phyloP scores from a whole-genome alignment of 2,329 filamentous ascomycete species.

The Didymella keratinophila region DNA sequence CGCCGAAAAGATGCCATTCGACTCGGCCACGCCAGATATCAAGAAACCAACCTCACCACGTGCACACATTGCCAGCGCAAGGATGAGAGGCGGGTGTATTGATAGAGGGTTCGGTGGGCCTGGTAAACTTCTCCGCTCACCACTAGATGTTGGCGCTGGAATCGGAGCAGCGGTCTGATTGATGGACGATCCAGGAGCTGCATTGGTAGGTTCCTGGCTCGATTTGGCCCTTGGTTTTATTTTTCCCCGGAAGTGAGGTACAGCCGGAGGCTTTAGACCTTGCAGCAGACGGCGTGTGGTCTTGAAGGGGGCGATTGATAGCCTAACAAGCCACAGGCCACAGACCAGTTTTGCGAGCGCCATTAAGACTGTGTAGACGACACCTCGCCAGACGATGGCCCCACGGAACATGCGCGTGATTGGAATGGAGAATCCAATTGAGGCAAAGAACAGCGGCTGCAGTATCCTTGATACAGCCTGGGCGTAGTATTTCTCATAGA shows the following conservation, averaged over 20 bases:
- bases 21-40: slow-evolving; percentile 73
- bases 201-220: neutral
- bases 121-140: slow-evolving; percentile 24
- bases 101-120: slow-evolving; percentile 62
- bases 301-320: slow-evolving; percentile 34
- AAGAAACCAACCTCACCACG: slow-evolving; percentile 83
- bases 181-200: neutral
- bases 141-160: slow-evolving; percentile 9
- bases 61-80: slow-evolving; percentile 75
- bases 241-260: slow-evolving; percentile 39
- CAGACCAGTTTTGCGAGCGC: slow-evolving; percentile 56
- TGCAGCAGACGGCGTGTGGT: slow-evolving; percentile 13
- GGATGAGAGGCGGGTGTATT: slow-evolving; percentile 70
- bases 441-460: slow-evolving; percentile 77
- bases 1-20: slow-evolving; percentile 57
- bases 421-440: slow-evolving; percentile 80
- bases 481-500: slow-evolving; percentile 59
- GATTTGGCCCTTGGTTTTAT: neutral
- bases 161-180: neutral
- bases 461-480: slow-evolving; percentile 62
- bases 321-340: slow-evolving; percentile 53
- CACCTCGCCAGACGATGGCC: slow-evolving; percentile 72
- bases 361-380: slow-evolving; percentile 79
- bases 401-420: slow-evolving; percentile 73
- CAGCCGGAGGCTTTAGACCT: slow-evolving; percentile 30